phyloP scores from a whole-genome alignment of 495 filamentous ascomycete genomes.

The Xylaria acuta region DNA sequence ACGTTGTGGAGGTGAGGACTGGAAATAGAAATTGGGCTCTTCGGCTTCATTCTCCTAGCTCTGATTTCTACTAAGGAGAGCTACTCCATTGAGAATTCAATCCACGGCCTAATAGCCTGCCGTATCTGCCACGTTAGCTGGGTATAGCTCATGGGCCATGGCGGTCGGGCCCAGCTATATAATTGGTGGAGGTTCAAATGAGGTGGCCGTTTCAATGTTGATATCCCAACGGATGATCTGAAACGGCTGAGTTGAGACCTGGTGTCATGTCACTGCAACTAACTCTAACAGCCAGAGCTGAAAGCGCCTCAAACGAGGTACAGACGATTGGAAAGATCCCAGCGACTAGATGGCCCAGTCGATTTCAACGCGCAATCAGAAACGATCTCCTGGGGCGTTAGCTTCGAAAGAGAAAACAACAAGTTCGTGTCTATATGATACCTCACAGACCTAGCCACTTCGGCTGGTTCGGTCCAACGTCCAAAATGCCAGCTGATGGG shows the following conservation, averaged over 20 bases:
- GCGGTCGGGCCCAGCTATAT: neutral
- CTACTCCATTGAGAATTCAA: conserved; percentile 42
- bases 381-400: neutral
- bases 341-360: conserved; percentile 13
- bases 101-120: conserved; percentile 41
- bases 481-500: conserved; percentile 30
- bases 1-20: no score
- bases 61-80: conserved; percentile 39
- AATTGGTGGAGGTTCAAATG: neutral
- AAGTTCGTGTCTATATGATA: conserved; percentile 22
- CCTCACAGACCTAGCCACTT: conserved; percentile 28
- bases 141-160: conserved; percentile 33
- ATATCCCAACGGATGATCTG: no score
- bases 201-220: neutral
- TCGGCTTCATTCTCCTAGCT: neutral
- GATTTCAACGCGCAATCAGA: neutral
- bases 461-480: conserved; percentile 32
- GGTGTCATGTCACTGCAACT: conserved; percentile 38
- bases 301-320: conserved; percentile 31
- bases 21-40: no score
- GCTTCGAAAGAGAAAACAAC: conserved; percentile 26
- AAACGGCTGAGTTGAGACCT: conserved; percentile 32
- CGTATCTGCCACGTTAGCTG: conserved; percentile 36
- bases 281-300: conserved; percentile 39
- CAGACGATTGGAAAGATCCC: conserved; percentile 31